phyloP scores from a whole-genome alignment of 306 rosid genomes.

The Alnus glutinosa region DNA sequence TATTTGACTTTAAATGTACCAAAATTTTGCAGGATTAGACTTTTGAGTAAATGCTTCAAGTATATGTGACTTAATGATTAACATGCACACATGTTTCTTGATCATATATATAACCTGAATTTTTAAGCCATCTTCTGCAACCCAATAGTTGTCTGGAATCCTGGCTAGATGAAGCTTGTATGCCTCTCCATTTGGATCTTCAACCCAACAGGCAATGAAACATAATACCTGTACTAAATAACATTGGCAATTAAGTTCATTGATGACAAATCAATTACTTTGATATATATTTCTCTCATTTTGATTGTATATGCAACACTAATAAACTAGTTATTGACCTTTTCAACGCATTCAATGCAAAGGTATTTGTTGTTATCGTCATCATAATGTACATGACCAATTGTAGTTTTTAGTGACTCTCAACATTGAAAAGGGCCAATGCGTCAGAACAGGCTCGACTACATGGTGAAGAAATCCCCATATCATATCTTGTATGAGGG shows the following conservation, averaged over 20 bases:
- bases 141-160: slow-evolving; percentile 67
- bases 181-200: slow-evolving; percentile 65
- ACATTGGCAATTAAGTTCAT: too few relatives aligned
- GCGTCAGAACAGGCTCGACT: background rate
- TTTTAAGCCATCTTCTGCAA: slow-evolving; percentile 81
- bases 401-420: slow-evolving; percentile 46
- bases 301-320: too few relatives aligned
- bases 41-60: background rate
- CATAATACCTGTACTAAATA: slow-evolving; percentile 38
- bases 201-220: slow-evolving; percentile 66
- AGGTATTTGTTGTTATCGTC: slow-evolving; percentile 58
- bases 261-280: too few relatives aligned
- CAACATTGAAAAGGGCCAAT: slow-evolving; percentile 57
- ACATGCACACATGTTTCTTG: background rate
- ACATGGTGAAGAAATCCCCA: too few relatives aligned
- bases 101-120: too few relatives aligned
- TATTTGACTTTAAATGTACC: too few relatives aligned
- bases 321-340: too few relatives aligned
- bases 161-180: slow-evolving; percentile 68
- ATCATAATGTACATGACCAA: slow-evolving; percentile 55
- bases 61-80: background rate
- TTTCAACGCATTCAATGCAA: slow-evolving; percentile 32
- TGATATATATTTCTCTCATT: too few relatives aligned
- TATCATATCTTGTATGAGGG: too few relatives aligned
- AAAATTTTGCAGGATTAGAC: too few relatives aligned